Evolutionary conservation across 116 monocot species (phyloP).

Genomic region (Cymodocea nodosa): DNA sequence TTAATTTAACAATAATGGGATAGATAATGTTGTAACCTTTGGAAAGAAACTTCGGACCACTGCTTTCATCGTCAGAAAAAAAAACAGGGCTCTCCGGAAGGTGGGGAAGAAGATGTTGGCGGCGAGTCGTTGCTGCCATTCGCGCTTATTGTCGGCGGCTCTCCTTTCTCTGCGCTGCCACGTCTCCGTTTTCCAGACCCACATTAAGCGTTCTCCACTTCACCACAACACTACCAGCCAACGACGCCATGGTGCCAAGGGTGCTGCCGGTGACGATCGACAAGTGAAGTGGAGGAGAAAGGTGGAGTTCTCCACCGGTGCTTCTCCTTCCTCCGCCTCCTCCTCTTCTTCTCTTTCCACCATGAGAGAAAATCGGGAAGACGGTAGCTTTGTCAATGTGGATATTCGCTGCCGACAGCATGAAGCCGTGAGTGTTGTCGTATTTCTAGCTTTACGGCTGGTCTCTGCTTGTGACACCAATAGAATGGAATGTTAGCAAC

Average conservation of each 20-base stretch:
- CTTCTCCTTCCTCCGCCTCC: not conserved
- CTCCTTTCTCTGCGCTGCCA: slow-evolving; percentile 1
- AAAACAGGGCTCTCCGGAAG: no score
- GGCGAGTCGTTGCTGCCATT: not conserved
- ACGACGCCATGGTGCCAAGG: not conserved
- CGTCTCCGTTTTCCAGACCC: not conserved
- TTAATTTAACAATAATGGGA: no score
- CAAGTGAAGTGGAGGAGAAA: not conserved
- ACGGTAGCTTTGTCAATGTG: slow-evolving; percentile 5
- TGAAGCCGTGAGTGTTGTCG: slow-evolving; percentile 19
- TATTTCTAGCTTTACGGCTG: not conserved
- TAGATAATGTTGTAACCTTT: no score
- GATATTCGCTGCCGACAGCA: slow-evolving; percentile 29
- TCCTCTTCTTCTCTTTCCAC: not conserved
- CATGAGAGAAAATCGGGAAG: not conserved
- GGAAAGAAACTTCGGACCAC: no score
- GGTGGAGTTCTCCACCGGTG: not conserved
- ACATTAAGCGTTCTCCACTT: not conserved
- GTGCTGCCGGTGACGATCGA: not conserved
- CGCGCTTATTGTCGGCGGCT: not conserved
- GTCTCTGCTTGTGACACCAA: not conserved
- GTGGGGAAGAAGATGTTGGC: not conserved
- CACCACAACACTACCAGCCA: not conserved
- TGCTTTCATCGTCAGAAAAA: no score
- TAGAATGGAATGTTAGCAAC: not conserved